Evolutionary conservation across 2,329 filamentous ascomycete genomes (phyloP).

Genomic region (Diplodia sapinea): DNA sequence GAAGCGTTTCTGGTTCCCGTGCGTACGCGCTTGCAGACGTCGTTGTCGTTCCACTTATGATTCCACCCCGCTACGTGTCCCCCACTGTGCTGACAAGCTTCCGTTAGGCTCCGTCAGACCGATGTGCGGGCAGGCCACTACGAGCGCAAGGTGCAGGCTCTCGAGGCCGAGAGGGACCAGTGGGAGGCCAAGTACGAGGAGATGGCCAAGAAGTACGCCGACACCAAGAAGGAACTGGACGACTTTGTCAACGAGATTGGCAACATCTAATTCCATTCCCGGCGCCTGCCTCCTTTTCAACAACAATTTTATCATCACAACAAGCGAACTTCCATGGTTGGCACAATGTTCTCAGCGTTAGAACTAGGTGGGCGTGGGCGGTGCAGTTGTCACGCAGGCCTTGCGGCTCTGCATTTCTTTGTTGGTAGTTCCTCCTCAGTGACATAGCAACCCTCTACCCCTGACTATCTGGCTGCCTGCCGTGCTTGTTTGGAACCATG

Average conservation of each 20-base stretch:
- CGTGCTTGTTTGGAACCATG: constrained; percentile 11
- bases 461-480: constrained; percentile 14
- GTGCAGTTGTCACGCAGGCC: constrained; percentile 19
- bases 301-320: constrained; percentile 21
- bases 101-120: constrained; percentile 87
- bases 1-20: constrained; percentile 25
- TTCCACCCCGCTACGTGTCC: constrained; percentile 18
- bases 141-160: constrained; percentile 97
- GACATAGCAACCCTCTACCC: constrained; percentile 31
- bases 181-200: constrained; percentile 99
- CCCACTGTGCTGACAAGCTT: constrained; percentile 15
- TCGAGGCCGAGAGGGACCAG: constrained; percentile 88
- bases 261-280: constrained; percentile 72
- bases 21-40: constrained; percentile 22
- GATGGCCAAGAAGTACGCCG: constrained; percentile 86
- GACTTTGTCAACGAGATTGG: constrained; percentile 90
- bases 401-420: constrained; percentile 31
- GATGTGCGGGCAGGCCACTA: constrained; percentile 99
- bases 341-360: constrained; percentile 25
- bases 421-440: constrained; percentile 35
- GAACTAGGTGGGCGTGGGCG: constrained; percentile 16
- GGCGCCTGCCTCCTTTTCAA: constrained; percentile 21
- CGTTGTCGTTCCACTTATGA: constrained; percentile 18
- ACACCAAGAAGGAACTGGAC: constrained; percentile 86
- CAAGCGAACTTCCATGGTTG: constrained; percentile 22